Evolutionary conservation across 495 filamentous ascomycete genomes (phyloP).

Genomic region (Penicillium malachiteum): DNA sequence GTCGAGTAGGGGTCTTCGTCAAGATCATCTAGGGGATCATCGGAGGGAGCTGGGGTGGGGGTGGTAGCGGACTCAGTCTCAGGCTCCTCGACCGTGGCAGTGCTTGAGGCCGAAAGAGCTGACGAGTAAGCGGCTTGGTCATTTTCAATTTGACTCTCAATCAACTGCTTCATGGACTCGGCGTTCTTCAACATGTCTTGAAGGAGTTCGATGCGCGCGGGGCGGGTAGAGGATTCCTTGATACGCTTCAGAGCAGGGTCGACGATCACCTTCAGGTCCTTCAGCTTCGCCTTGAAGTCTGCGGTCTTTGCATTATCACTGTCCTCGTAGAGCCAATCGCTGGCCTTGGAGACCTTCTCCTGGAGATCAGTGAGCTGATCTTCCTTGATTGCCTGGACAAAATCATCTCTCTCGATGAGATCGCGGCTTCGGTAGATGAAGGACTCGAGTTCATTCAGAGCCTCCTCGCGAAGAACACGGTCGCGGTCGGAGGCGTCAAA

Average conservation of each 20-base stretch:
- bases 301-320: slow-evolving; percentile 71
- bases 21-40: slow-evolving; percentile 33
- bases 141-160: slow-evolving; percentile 41
- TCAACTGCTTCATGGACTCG: slow-evolving; percentile 47
- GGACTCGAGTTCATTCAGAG: slow-evolving; percentile 87
- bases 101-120: slow-evolving; percentile 28
- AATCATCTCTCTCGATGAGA: slow-evolving; percentile 70
- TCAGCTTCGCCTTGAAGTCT: slow-evolving; percentile 68
- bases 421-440: slow-evolving; percentile 90
- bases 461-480: slow-evolving; percentile 77
- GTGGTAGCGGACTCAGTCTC: slow-evolving; percentile 29
- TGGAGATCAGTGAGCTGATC: slow-evolving; percentile 62
- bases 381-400: slow-evolving; percentile 65
- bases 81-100: slow-evolving; percentile 25
- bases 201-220: slow-evolving; percentile 61
- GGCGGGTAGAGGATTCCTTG: slow-evolving; percentile 64
- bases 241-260: slow-evolving; percentile 66
- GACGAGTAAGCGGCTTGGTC: slow-evolving; percentile 44
- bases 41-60: slow-evolving; percentile 24
- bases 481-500: slow-evolving; percentile 82
- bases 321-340: slow-evolving; percentile 89
- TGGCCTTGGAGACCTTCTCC: slow-evolving; percentile 61
- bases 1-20: slow-evolving; percentile 44
- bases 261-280: slow-evolving; percentile 68
- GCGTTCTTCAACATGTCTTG: slow-evolving; percentile 59